phyloP scores from a whole-genome alignment of 306 rosid genomes.

The Arachis stenosperma region DNA sequence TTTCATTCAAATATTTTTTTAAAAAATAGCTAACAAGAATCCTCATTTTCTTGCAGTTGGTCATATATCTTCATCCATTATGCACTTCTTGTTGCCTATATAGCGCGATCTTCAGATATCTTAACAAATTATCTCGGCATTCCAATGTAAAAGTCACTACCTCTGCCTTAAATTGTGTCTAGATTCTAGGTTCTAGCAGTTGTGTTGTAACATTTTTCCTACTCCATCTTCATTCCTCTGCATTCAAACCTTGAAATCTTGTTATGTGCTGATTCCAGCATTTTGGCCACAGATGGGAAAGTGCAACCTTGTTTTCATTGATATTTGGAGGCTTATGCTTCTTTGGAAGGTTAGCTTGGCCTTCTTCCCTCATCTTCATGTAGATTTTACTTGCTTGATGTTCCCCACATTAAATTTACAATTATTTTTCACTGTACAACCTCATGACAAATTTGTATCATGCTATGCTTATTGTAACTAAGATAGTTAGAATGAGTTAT shows the following conservation, averaged over 20 bases:
- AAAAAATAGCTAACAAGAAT: slow-evolving; percentile 20
- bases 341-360: slow-evolving; percentile 68
- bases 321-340: slow-evolving; percentile 75
- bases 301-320: slow-evolving; percentile 76
- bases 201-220: slow-evolving; percentile 5
- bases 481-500: background rate
- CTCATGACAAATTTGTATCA: background rate
- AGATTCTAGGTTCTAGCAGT: slow-evolving; percentile 18
- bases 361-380: slow-evolving; percentile 26
- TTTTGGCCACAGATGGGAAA: slow-evolving; percentile 80
- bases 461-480: background rate
- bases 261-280: slow-evolving; percentile 54
- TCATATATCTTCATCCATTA: slow-evolving; percentile 83
- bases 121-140: slow-evolving; percentile 70
- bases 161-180: slow-evolving; percentile 22
- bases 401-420: background rate
- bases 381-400: background rate
- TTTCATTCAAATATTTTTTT: slow-evolving; percentile 16
- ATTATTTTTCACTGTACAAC: background rate
- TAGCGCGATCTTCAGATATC: slow-evolving; percentile 78
- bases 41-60: slow-evolving; percentile 72
- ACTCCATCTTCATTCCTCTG: slow-evolving; percentile 11
- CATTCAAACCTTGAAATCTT: slow-evolving; percentile 38
- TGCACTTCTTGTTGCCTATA: slow-evolving; percentile 76
- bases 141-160: slow-evolving; percentile 54